Evolutionary conservation across 106 monocot species (phyloP), one percentile per base, ranked within the genome.

Genomic region (Amphibolis antarctica): DNA sequence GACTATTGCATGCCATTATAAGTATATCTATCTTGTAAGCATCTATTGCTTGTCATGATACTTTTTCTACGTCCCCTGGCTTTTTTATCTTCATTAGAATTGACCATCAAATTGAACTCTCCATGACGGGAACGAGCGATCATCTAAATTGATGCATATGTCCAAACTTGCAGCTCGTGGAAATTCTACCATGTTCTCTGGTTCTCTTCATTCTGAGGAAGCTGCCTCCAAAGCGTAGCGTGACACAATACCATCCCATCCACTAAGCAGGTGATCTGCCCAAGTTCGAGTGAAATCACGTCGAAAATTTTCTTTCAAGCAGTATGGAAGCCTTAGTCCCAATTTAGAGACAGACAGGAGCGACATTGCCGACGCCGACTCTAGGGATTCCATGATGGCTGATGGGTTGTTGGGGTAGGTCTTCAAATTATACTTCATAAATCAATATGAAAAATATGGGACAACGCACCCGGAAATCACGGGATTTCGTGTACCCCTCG

Each of bases 171-270:
- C 83, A 86, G 86, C 65, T 86, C 49, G 86, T 86, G 66, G 86
- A 86, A 66, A 82, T 86, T 44, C 28, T 86, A 18, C 86, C 86
- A 53, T 86, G 77, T 45, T 59, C 77, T 42, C 30, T 83, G 36
- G 86, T 86, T 28, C 86, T 86, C 20, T 86, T 83, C 69, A 83
- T 86, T 23, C 65, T 86, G 7, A 71, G 86, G 53, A 86, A 86
- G 71, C 65, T 86, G 58, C 86, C 86, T 15, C 83, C 83, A 11
- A 86, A 72, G 48, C 76, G 86, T 11, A 75, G 83, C 14, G 69
- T 75, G 62, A 83, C 80, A 19, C 86, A 86, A 30, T 83, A 86
- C 50, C 86, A 86, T 30, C 86, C 86, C 9, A 86, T 86, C 55
- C 76, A 79, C 69, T 78, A 46, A 69, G 24, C 58, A 53, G 22